These are phyloP conservation scores for Sphaerostilbella broomeana DNA, from an alignment of 2,329 filamentous ascomycete species.

Conservation along the genomic window DNA sequence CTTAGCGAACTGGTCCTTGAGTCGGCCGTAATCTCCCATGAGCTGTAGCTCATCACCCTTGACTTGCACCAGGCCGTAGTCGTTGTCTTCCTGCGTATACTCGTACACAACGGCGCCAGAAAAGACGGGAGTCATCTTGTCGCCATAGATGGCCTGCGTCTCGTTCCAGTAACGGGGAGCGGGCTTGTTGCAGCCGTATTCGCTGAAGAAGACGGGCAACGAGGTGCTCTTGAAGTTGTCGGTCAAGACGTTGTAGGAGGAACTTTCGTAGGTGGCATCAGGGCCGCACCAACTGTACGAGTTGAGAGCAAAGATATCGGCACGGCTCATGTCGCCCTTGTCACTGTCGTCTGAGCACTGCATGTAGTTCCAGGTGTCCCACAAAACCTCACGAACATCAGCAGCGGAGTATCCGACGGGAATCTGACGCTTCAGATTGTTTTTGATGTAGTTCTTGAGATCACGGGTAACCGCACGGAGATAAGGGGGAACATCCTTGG, in stretches of 20 bases:
- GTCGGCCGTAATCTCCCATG: slow-evolving; percentile 61
- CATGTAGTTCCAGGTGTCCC: slow-evolving; percentile 71
- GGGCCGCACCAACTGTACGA: slow-evolving; percentile 62
- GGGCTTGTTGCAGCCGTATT: slow-evolving; percentile 71
- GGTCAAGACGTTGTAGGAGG: slow-evolving; percentile 58
- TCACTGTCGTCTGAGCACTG: slow-evolving; percentile 55
- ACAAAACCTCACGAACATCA: slow-evolving; percentile 65
- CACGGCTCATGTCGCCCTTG: slow-evolving; percentile 53
- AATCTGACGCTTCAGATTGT: slow-evolving; percentile 59
- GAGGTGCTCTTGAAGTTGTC: slow-evolving; percentile 57
- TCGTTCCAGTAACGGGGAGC: slow-evolving; percentile 70
- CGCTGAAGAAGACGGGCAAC: slow-evolving; percentile 75
- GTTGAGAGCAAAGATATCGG: slow-evolving; percentile 73
- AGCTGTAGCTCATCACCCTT: slow-evolving; percentile 52
- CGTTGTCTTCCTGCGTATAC: slow-evolving; percentile 64
- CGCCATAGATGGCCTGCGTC: slow-evolving; percentile 63
- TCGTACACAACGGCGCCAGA: slow-evolving; percentile 78
- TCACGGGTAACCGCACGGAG: slow-evolving; percentile 69
- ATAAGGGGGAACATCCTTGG: slow-evolving; percentile 59
- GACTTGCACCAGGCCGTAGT: slow-evolving; percentile 59
- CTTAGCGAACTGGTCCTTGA: slow-evolving; percentile 67
- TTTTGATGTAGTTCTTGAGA: slow-evolving; percentile 73
- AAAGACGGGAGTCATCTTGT: slow-evolving; percentile 61
- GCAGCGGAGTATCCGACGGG: slow-evolving; percentile 77
- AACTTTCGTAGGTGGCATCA: slow-evolving; percentile 54